These are phyloP conservation scores for Pugionium cornutum DNA, from an alignment of 345 rosid genomes.

Conservation along the genomic window DNA sequence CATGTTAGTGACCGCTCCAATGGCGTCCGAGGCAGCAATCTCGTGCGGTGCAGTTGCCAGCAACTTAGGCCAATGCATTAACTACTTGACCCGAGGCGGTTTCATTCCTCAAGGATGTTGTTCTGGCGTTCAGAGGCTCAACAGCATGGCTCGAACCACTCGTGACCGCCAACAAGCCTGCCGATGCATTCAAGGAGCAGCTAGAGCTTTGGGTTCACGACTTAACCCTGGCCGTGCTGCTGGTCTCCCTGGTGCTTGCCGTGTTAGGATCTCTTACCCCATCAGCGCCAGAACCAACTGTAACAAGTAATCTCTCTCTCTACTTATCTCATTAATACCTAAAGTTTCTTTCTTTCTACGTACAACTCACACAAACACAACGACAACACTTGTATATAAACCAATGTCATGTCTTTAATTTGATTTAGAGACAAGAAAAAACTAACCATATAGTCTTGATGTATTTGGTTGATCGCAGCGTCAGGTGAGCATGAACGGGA, in stretches of 20 bases:
- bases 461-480: constrained; percentile 29
- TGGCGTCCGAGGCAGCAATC: constrained; percentile 44
- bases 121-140: constrained; percentile 45
- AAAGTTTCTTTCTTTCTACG: neutral
- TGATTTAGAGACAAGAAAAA: neutral
- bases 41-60: constrained; percentile 43
- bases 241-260: constrained; percentile 52
- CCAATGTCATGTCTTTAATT: neutral
- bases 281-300: constrained; percentile 58
- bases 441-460: constrained; percentile 11
- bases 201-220: constrained; percentile 28
- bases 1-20: constrained; percentile 37
- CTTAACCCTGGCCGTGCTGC: constrained; percentile 40
- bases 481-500: constrained; percentile 24
- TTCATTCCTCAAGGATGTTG: constrained; percentile 44
- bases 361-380: neutral
- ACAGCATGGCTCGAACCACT: constrained; percentile 45
- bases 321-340: neutral
- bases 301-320: constrained; percentile 39
- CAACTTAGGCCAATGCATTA: constrained; percentile 42
- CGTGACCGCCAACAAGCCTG: constrained; percentile 57
- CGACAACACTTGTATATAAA: neutral
- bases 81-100: constrained; percentile 41
- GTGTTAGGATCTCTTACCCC: constrained; percentile 56
- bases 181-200: constrained; percentile 48